phyloP scores from a whole-genome alignment of 768 basidiomycete genomes.

The Termitomyces sp. region DNA sequence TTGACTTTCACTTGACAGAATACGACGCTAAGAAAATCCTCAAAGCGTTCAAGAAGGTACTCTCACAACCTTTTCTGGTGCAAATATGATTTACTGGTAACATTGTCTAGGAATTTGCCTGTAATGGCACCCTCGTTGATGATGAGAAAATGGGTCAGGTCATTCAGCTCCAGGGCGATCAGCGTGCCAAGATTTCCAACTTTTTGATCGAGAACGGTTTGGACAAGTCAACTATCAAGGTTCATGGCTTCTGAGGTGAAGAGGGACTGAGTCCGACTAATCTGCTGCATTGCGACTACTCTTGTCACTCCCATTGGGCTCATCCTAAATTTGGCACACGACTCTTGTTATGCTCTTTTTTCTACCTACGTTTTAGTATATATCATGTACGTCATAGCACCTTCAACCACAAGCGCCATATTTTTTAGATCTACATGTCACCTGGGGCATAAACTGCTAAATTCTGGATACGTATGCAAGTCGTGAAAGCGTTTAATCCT shows the following conservation, averaged over 20 bases:
- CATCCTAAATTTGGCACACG: neutral
- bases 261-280: constrained; percentile 2
- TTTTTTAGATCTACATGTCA: constrained; percentile 2
- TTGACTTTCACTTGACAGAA: constrained; percentile 38
- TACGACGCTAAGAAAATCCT: constrained; percentile 97
- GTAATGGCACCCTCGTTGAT: constrained; percentile 95
- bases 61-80: neutral
- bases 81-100: neutral
- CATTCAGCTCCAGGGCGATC: constrained; percentile 98
- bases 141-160: constrained; percentile 96
- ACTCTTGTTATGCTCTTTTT: constrained; percentile 7
- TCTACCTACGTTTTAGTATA: constrained; percentile 17
- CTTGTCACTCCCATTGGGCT: neutral
- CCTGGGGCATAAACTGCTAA: neutral
- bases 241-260: constrained; percentile 74
- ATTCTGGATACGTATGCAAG: constrained; percentile 8
- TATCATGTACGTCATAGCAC: constrained; percentile 23
- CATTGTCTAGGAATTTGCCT: constrained; percentile 80
- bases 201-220: constrained; percentile 87
- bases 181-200: constrained; percentile 81
- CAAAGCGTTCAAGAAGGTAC: constrained; percentile 98
- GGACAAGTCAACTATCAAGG: constrained; percentile 70
- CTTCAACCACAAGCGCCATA: constrained; percentile 8
- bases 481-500: constrained; percentile 10
- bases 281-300: constrained; percentile 4